A percentile compares a stretch with the other conserved stretches of the same genome.
Evolutionary conservation across 495 filamentous ascomycete genomes (phyloP).

Genomic region (Aspergillus wentii): DNA sequence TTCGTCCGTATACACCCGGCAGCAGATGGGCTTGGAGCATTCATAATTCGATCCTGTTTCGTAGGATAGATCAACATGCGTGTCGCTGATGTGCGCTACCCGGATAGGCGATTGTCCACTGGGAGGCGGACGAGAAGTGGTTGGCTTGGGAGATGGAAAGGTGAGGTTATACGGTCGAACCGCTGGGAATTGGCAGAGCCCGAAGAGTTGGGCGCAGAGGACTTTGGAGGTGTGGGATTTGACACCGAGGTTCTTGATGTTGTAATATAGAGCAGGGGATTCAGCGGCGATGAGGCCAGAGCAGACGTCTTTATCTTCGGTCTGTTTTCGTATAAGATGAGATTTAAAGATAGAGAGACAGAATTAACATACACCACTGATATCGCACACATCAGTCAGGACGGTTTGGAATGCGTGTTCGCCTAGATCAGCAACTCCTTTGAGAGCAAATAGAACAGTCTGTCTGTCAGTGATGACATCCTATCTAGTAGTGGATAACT

Average conservation of each 20-base stretch:
- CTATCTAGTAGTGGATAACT: too few species aligned
- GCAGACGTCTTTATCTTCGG: constrained; percentile 47
- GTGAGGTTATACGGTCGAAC: constrained; percentile 35
- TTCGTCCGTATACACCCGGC: constrained; percentile 37
- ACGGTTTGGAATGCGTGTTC: constrained; percentile 35
- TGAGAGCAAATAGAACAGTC: constrained; percentile 20
- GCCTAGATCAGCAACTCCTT: constrained; percentile 36
- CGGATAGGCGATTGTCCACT: constrained; percentile 43
- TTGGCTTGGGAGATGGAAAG: constrained; percentile 40
- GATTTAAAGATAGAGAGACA: neutral
- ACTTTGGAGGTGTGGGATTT: constrained; percentile 43
- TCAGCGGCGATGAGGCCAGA: constrained; percentile 40
- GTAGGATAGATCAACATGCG: constrained; percentile 50
- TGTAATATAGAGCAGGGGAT: constrained; percentile 44
- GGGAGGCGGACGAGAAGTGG: constrained; percentile 29
- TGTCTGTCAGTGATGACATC: neutral
- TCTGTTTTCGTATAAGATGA: constrained; percentile 8
- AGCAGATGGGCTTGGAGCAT: constrained; percentile 55
- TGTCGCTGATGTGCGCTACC: constrained; percentile 53
- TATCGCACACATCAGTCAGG: constrained; percentile 41
- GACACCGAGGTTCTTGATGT: constrained; percentile 37
- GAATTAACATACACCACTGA: constrained; percentile 26
- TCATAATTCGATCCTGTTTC: too few species aligned
- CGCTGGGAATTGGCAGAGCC: constrained; percentile 44
- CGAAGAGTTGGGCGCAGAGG: constrained; percentile 43